These are phyloP conservation scores for Dryas integrifolia DNA, from an alignment of 331 rosid species.

Conservation along the genomic window DNA sequence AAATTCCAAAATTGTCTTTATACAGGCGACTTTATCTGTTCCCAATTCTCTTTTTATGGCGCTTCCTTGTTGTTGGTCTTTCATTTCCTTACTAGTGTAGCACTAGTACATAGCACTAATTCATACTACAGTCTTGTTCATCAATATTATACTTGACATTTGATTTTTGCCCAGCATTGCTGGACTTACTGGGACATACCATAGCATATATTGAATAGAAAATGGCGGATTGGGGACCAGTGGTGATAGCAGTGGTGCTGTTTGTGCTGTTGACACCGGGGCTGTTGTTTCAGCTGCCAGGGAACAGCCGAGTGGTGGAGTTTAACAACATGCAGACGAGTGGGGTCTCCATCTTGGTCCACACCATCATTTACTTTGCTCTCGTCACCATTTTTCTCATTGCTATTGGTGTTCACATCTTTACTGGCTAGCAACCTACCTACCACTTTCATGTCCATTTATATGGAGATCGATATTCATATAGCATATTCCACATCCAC, in stretches of 20 bases:
- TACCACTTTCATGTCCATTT: not conserved
- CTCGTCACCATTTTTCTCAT: constrained; percentile 41
- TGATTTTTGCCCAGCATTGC: no score
- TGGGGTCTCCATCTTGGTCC: constrained; percentile 41
- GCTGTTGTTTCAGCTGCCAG: constrained; percentile 43
- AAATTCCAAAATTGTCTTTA: not conserved
- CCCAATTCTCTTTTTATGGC: constrained; percentile 14
- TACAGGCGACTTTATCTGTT: not conserved
- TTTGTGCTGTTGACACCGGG: constrained; percentile 45
- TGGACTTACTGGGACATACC: no score
- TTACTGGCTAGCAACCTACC: constrained; percentile 9
- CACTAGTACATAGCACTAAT: no score
- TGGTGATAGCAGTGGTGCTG: constrained; percentile 37
- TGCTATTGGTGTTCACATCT: constrained; percentile 46
- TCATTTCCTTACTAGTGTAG: not conserved
- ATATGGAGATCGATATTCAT: no score
- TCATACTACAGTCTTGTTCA: no score
- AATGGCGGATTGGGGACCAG: constrained; percentile 52
- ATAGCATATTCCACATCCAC: no score
- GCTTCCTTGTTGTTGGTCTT: not conserved
- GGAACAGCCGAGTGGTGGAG: constrained; percentile 41
- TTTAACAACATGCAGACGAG: constrained; percentile 40
- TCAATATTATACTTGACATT: no score
- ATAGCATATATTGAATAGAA: not conserved
- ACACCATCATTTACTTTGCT: constrained; percentile 40